Conservation (phyloP, 2,329 filamentous ascomycete genomes). For the Didymella pinodella region DNA sequence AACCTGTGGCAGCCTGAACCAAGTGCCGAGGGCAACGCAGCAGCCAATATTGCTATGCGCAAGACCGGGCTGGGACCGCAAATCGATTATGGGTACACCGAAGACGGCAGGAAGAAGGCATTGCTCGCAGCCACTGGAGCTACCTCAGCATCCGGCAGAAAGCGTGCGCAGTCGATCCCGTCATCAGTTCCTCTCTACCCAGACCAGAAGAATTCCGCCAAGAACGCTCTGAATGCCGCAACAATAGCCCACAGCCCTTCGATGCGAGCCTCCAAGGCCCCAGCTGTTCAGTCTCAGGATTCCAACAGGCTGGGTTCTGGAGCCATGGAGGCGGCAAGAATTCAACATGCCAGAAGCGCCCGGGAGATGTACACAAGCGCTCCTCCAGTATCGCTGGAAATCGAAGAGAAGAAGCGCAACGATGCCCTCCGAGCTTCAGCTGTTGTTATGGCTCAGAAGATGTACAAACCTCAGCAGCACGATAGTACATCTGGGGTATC, state of each 20-base stretch:
- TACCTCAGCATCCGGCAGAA: slow-evolving; percentile 65
- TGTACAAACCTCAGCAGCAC: slow-evolving; percentile 75
- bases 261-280: slow-evolving; percentile 33
- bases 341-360: slow-evolving; percentile 71
- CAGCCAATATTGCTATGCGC: slow-evolving; percentile 72
- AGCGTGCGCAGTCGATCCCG: slow-evolving; percentile 69
- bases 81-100: slow-evolving; percentile 57
- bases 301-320: slow-evolving; percentile 55
- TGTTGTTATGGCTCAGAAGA: slow-evolving; percentile 86
- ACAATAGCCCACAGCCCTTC: slow-evolving; percentile 66
- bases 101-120: slow-evolving; percentile 68
- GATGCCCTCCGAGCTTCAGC: slow-evolving; percentile 82
- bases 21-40: slow-evolving; percentile 67
- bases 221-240: slow-evolving; percentile 77
- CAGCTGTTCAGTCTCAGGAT: slow-evolving; percentile 23
- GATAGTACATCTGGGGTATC: slow-evolving; percentile 52
- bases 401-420: slow-evolving; percentile 75
- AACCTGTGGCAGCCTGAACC: slow-evolving; percentile 62
- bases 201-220: slow-evolving; percentile 66
- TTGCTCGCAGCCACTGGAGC: slow-evolving; percentile 79
- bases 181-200: slow-evolving; percentile 58
- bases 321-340: slow-evolving; percentile 67
- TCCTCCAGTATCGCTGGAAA: slow-evolving; percentile 74
- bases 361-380: slow-evolving; percentile 79
- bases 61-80: slow-evolving; percentile 58